phyloP scores from a whole-genome alignment of 768 basidiomycete genomes.

The Dentipellis fragilis region DNA sequence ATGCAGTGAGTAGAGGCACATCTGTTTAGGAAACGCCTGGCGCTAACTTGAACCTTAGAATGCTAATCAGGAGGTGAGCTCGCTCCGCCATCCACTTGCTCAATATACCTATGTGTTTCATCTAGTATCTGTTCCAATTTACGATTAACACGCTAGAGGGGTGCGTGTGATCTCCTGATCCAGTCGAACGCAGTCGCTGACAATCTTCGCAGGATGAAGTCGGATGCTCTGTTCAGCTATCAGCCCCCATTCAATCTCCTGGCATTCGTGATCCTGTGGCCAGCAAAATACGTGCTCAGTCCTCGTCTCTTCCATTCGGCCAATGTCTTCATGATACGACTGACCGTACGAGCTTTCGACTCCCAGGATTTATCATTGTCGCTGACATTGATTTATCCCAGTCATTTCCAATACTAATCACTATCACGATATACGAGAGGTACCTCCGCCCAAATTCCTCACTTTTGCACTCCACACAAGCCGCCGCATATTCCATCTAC shows the following conservation, averaged over 20 bases:
- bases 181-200: constrained; percentile 4
- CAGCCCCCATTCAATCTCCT: constrained; percentile 84
- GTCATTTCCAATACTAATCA: constrained; percentile 70
- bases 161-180: constrained; percentile 25
- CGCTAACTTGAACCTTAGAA: constrained; percentile 25
- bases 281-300: constrained; percentile 62
- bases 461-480: constrained; percentile 41
- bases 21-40: too few species aligned
- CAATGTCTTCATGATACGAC: constrained; percentile 79
- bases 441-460: constrained; percentile 42
- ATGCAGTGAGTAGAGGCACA: constrained; percentile 28
- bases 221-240: constrained; percentile 85
- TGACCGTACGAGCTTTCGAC: constrained; percentile 42
- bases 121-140: constrained; percentile 77
- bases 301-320: constrained; percentile 72
- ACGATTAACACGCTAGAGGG: constrained; percentile 84
- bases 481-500: constrained; percentile 47
- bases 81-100: background rate
- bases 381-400: constrained; percentile 15
- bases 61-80: constrained; percentile 45
- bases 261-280: constrained; percentile 73
- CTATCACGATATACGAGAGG: constrained; percentile 75
- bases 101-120: background rate
- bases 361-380: background rate
- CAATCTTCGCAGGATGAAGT: constrained; percentile 53